Evolutionary conservation across 208 protist species (phyloP), one percentile per base, ranked within the genome.

Genomic region (Leishmania turanica): DNA sequence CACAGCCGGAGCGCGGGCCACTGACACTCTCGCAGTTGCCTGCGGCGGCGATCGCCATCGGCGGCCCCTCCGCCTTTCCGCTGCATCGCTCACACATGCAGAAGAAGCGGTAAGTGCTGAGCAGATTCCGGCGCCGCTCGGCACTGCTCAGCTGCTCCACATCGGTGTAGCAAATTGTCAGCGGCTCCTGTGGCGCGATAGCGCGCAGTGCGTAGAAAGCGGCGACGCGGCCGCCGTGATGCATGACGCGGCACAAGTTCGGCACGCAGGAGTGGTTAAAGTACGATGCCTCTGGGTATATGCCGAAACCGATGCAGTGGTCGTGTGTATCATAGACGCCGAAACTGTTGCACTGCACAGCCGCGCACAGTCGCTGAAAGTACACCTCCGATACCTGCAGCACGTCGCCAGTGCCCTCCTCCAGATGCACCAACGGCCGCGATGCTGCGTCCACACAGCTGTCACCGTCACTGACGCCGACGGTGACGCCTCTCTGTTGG

Each of bases 131-230:
- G 19, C 91, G 87, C 15, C 93, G 89, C 77, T 91, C 90, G 42
- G 91, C 84, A 4, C 88, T 92, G 70, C 84, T 90, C 60, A 58
- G 34, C 79, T 96, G 81, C 77, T 93, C 88, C 1, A 94, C 85
- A 74, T 95, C 91, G 42, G 89, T 89, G 80, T 96, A 96, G 79
- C 91, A 93, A 77, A 96, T 93, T n/a, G 84, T 94, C 40, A 96
- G 79, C 17, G 83, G 82, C 68, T 93, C 91, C 45, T 79, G 78
- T 15, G 72, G 70, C 3, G 37, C 34, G 65, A 96, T 92, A 54
- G 78, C 49, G 15, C 93, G 90, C 71, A 96, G 79, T 21, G 91
- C 90, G 73, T 94, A 95, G 80, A 96, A 96, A 56, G 79, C 81
- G 19, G 90, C 90, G 42, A 84, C 8, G 34, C 88, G 77, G 9